Evolutionary conservation across 768 basidiomycete genomes (phyloP), one percentile per base, ranked within the genome.

Genomic region (Xerocomellus amylosporus): DNA sequence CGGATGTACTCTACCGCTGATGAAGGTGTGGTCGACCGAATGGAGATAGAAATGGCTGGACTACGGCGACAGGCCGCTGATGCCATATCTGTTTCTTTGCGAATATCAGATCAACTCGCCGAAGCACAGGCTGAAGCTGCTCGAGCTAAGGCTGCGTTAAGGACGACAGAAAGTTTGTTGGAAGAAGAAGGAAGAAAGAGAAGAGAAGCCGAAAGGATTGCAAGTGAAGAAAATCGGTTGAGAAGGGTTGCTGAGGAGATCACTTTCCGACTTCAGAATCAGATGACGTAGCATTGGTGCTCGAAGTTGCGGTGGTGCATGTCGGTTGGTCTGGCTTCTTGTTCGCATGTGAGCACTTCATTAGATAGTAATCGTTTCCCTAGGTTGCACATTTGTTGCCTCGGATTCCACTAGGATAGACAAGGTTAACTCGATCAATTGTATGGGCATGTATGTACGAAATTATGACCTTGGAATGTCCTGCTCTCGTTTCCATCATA

Each of bases 21-120:
- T 51, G 71, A 75, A 13, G 74, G 74, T 46, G 68, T 78, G 5
- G 70, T 89, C 50, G 85, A 88, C 51, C 81, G 79, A 41, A 77
- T 89, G 72, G 79, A 83, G 63, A 77, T 79, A 61, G 87, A 91
- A 70, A 78, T 88, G 64, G 78, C 77, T 9, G 77, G 68, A 37
- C 73, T 90, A 51, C 81, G 85, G 44, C 78, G 82, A 51, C 85
- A 88, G 65, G 81, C 86, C 17, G 78, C 85, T 20, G 85, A 89
- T 57, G 85, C 87, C 7, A 78, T 85, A 52, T 82, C 82, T 6
- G 76, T 83, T 28, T 86, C 86, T 3, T 70, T 84, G 49, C 76
- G 81, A 53, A 75, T 91, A 56, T 80, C 87, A 17, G 86, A 87
- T 64, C 84, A 89, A 63, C 76, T 91, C n/a, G 74, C 80, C 9